These are phyloP conservation scores for Phytopythium oedochilum DNA, from an alignment of 352 stramenopile genomes.

Conservation along the genomic window DNA sequence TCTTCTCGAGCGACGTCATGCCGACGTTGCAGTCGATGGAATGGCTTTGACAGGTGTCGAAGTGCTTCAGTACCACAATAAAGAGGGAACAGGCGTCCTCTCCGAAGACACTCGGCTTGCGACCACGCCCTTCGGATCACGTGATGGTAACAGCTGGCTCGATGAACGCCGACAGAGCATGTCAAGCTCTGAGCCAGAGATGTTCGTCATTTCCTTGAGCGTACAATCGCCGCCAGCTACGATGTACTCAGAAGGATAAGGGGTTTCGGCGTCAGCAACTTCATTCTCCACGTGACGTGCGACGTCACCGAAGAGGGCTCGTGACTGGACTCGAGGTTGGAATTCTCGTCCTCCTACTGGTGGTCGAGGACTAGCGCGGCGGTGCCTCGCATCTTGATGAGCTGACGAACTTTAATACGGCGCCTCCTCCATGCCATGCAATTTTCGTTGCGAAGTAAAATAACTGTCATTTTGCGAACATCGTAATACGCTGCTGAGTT, in stretches of 20 bases:
- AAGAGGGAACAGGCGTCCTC: background rate
- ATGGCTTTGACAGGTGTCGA: no score
- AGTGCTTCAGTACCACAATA: background rate
- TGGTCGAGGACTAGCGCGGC: slow-evolving; percentile 2
- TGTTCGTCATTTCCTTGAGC: slow-evolving; percentile 10
- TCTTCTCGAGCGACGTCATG: no score
- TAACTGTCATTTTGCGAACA: background rate
- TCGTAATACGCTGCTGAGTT: background rate
- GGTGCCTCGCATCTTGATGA: slow-evolving; percentile 6
- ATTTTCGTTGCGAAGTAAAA: background rate
- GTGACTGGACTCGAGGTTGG: slow-evolving; percentile 8
- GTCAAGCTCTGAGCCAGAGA: background rate
- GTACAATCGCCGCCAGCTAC: slow-evolving; percentile 5
- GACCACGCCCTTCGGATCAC: background rate
- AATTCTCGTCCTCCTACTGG: slow-evolving; percentile 3
- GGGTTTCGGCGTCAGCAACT: background rate
- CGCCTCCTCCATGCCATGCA: no score
- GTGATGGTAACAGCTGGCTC: background rate
- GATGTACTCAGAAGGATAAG: slow-evolving; percentile 6
- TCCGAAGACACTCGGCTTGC: background rate
- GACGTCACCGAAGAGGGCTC: slow-evolving; percentile 8
- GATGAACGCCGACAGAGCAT: background rate
- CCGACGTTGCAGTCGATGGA: no score
- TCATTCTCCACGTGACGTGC: slow-evolving; percentile 9
- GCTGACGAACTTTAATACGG: no score